These are phyloP conservation scores for Beauveria australis DNA, from an alignment of 2,329 filamentous ascomycete species.

Conservation along the genomic window DNA sequence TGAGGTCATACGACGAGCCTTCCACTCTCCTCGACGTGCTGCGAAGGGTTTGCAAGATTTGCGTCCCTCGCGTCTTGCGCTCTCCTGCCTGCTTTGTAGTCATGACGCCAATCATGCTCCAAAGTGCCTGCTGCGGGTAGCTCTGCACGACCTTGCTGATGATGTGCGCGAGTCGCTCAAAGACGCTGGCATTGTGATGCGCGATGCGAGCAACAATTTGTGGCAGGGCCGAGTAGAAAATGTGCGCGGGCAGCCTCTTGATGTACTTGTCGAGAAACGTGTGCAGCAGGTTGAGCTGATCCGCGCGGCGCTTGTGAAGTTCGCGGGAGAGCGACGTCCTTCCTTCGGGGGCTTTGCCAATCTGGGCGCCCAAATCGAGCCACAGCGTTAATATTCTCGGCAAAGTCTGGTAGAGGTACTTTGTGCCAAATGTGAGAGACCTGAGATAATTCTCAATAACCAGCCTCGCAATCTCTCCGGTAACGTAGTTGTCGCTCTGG, in stretches of 20 bases:
- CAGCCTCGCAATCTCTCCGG: slow-evolving; percentile 76
- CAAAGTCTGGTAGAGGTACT: slow-evolving; percentile 91
- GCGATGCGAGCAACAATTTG: slow-evolving; percentile 95
- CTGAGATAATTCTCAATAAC: slow-evolving; percentile 91
- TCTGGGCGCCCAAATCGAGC: slow-evolving; percentile 78
- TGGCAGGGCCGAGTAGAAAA: slow-evolving; percentile 76
- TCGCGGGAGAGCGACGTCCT: slow-evolving; percentile 45
- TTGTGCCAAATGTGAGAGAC: slow-evolving; percentile 79
- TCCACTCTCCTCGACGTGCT: slow-evolving; percentile 43
- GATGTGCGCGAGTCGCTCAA: slow-evolving; percentile 66
- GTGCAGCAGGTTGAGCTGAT: slow-evolving; percentile 62
- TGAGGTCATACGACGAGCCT: slow-evolving; percentile 51
- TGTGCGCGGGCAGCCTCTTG: slow-evolving; percentile 60
- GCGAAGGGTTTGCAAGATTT: slow-evolving; percentile 43
- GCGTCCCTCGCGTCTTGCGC: slow-evolving; percentile 46
- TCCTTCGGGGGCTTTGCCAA: slow-evolving; percentile 53
- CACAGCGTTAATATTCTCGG: slow-evolving; percentile 88
- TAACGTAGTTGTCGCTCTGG: slow-evolving; percentile 67
- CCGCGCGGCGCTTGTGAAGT: slow-evolving; percentile 48
- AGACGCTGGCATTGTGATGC: slow-evolving; percentile 72
- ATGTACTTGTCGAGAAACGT: slow-evolving; percentile 74
- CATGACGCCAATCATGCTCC: slow-evolving; percentile 81
- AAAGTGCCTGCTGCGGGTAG: slow-evolving; percentile 87
- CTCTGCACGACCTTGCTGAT: slow-evolving; percentile 77
- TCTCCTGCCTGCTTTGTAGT: slow-evolving; percentile 67